Conservation (phyloP, 805 yeast genomes). For the Saccharomyces eubayanus region DNA sequence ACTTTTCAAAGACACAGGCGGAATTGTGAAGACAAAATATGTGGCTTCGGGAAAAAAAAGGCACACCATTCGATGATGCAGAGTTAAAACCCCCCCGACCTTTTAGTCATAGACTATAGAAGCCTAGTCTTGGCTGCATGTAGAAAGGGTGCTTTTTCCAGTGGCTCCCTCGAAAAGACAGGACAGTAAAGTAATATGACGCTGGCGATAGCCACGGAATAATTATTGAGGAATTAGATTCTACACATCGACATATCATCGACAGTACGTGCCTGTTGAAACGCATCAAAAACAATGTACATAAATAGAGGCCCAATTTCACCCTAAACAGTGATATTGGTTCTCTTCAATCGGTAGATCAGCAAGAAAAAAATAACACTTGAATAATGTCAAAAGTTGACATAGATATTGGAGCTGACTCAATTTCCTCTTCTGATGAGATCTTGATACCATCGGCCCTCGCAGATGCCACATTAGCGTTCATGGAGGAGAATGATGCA, state of each 20-base stretch:
- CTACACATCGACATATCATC: neutral
- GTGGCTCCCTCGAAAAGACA: neutral
- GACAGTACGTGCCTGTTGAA: neutral
- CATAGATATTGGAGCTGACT: neutral
- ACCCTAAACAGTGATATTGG: neutral
- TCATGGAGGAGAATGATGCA: conserved; percentile 31
- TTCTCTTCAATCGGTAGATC: neutral
- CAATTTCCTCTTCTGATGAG: neutral
- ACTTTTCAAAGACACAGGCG: neutral
- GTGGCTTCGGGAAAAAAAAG: neutral
- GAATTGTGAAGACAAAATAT: neutral
- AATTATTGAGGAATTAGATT: neutral
- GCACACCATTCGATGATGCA: neutral
- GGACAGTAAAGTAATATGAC: neutral
- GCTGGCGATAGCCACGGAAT: neutral
- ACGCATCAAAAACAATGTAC: neutral
- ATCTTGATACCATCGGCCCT: neutral
- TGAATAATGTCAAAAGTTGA: neutral
- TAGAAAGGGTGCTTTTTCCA: neutral
- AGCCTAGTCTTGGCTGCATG: neutral
- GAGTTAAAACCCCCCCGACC: neutral
- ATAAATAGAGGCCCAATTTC: neutral
- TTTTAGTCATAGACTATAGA: neutral
- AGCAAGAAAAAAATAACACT: neutral
- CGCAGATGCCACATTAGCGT: conserved; percentile 35